Evolutionary conservation across 2,329 filamentous ascomycete species (phyloP).

Genomic region (Colletotrichum limetticola): DNA sequence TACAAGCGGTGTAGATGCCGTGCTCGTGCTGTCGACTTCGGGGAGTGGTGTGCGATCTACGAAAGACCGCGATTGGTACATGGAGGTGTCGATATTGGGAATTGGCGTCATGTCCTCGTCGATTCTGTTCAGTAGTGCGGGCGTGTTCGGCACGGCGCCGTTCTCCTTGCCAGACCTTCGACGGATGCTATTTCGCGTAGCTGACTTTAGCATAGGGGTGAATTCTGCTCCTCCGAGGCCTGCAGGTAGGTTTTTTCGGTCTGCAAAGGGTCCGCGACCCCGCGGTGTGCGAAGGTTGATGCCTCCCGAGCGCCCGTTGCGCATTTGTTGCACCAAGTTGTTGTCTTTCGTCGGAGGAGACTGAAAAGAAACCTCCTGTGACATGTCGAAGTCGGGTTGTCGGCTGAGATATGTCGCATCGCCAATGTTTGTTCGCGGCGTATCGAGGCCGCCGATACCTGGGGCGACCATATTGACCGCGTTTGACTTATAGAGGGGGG

Average conservation of each 20-base stretch:
- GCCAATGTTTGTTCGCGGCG: slow-evolving; percentile 84
- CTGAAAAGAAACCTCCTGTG: slow-evolving; percentile 87
- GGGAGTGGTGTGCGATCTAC: slow-evolving; percentile 76
- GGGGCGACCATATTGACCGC: slow-evolving; percentile 69
- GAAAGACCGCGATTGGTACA: slow-evolving; percentile 73
- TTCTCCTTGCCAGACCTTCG: slow-evolving; percentile 70
- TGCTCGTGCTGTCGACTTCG: slow-evolving; percentile 81
- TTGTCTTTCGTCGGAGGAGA: slow-evolving; percentile 77
- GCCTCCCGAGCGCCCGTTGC: slow-evolving; percentile 69
- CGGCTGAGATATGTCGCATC: slow-evolving; percentile 84
- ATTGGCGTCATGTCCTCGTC: slow-evolving; percentile 80
- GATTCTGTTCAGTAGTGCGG: slow-evolving; percentile 72
- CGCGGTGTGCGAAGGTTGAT: slow-evolving; percentile 79
- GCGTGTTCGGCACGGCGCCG: slow-evolving; percentile 71
- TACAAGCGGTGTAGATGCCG: slow-evolving; percentile 83
- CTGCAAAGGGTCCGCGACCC: slow-evolving; percentile 75
- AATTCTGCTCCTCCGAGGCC: slow-evolving; percentile 81
- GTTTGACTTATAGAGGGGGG: slow-evolving; percentile 13
- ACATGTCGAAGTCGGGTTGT: slow-evolving; percentile 81
- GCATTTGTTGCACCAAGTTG: slow-evolving; percentile 80
- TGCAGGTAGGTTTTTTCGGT: slow-evolving; percentile 76
- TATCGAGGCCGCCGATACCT: slow-evolving; percentile 77
- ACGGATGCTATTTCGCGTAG: slow-evolving; percentile 77
- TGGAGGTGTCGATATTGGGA: slow-evolving; percentile 77
- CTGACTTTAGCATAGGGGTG: slow-evolving; percentile 89